Base-by-base conservation (phyloP, 2,329 filamentous ascomycete genomes). In the Apiospora malaysiana region DNA sequence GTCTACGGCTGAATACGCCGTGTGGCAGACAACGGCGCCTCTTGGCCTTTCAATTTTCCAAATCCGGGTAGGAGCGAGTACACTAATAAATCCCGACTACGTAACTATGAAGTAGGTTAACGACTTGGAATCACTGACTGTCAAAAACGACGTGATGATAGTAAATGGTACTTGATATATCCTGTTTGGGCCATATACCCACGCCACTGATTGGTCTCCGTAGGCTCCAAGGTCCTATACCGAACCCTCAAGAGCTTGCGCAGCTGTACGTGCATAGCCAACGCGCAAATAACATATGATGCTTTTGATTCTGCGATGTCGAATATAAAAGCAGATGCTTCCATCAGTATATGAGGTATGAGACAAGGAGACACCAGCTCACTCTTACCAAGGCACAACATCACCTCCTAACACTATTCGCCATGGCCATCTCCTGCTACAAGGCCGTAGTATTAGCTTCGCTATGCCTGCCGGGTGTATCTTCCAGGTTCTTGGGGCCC, bases 401-500 rank as follows among this genome's bases (percentile, higher is more conserved):
- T 32, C 51, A 9, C 7, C 8, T 32, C 25, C 27, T 37, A 16
- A 59, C 27, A 59, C 51, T 59, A 21, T 37, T 25, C 25, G 37
- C 14, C 51, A 59, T 59, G 51, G 9, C 37, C 14, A 9, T 21
- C 6, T 37, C 51, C 27, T 59, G 7, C 16, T 37, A 8, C 9
- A 59, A 37, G 27, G 25, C 63, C 25, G 47, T 25, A 12, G 68
- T 40, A 16, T 10, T 68, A 5, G 59, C 72, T 42, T 71, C 70
- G 21, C 10, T 72, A 69, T 74, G 72, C 51, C 51, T 59, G 16
- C 16, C 51, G 25, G 25, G 51, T 21, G 51, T 37, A 25, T 59
- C 51, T 49, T 70, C 70, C 16, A 56, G 73, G 47, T 76, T 78
- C 69, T 73, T 78, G 5, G 79, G 79, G 9, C 79, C 80, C 1